Base-by-base conservation (phyloP, 1,139 yeast genomes). In the Geotrichum macrosporum region DNA sequence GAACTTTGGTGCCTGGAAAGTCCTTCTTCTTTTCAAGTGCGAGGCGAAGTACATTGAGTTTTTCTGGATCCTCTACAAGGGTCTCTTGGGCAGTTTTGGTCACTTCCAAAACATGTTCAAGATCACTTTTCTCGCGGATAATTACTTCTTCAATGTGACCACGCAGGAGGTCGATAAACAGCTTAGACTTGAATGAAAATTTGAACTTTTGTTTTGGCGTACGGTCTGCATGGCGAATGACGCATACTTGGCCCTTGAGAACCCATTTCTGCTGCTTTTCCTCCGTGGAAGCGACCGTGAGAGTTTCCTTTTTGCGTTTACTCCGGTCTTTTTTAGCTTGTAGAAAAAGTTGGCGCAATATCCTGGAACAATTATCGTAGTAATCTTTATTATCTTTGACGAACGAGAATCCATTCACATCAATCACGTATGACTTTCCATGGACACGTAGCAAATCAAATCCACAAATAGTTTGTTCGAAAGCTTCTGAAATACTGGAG, bases 191-290 rank as follows among this genome's bases (percentile, higher is more conserved):
- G 71, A 92, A 92, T 0, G 96, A 88, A 66, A 87, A 94, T 63
- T 92, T 92, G 71, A 92, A 86, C 64, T 92, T 92, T 67, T 92
- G 98, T 63, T 92, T 92, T 12, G 98, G 98, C 0, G 98, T 92
- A 64, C 98, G 78, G 65, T 92, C 98, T 3, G 98, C 98, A 67
- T 92, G 98, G 60, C 98, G 79, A 46, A 94, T 83, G 29, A 92
- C 94, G 22, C 84, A 77, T 9, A 92, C 95, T 69, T 85, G 72
- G 6, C 96, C 96, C 66, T 92, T 92, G 65, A 92, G 83, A 2
- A 85, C 87, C 98, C 98, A 92, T 65, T 92, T 89, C 63, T 89
- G 96, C 57, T 84, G 84, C 67, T 86, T 85, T 56, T 84, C 92
- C 63, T 83, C 92, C 44, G 65, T 59, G 6, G 56, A 54, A 20